Evolutionary conservation across 2,329 filamentous ascomycete species (phyloP), one percentile per base, ranked within the genome.

Genomic region (Didymellaceae sp.): DNA sequence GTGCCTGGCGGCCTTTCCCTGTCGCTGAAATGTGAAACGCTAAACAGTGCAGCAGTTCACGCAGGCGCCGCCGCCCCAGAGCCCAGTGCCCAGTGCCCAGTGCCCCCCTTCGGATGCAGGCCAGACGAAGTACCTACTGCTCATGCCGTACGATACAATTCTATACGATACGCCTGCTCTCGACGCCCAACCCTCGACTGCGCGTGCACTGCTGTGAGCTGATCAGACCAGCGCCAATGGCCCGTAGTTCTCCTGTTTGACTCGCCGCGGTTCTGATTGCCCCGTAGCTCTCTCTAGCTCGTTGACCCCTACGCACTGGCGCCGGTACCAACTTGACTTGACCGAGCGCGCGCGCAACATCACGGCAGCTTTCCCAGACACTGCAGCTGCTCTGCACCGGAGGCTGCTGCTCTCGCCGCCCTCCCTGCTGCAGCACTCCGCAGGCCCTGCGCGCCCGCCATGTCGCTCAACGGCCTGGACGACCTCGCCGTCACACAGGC

Each of bases 401-500:
- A 21, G 48, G 31, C 35, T 39, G 49, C 49, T 47, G 43, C 39
- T 38, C 49, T 33, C 30, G 34, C 41, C 37, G 24, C 32, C 6
- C 26, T 28, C 10, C 11, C 41, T 26, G 40, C 53, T 53, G 52
- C 48, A 38, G 48, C 43, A n/a, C 39, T n/a, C 44, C 32, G 41
- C 35, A 41, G 42, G 37, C 42, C 42, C 45, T 22, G 37, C 35
- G 44, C 35, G 26, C 48, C 38, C 51, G 63, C 41, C 52, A 97
- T 97, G 93, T 97, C 93, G 80, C 82, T 97, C 76, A 96, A 96
- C 86, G 94, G 94, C 60, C 82, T 97, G 77, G 92, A 97, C 78
- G 83, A 86, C 77, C 79, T 83, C 63, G 83, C 85, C 70, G 83
- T 99, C 76, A 84, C 86, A 76, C 90, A 95, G 77, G 91, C 92